phyloP scores from a whole-genome alignment of 805 yeast genomes.

The Yarrowia sp. region DNA sequence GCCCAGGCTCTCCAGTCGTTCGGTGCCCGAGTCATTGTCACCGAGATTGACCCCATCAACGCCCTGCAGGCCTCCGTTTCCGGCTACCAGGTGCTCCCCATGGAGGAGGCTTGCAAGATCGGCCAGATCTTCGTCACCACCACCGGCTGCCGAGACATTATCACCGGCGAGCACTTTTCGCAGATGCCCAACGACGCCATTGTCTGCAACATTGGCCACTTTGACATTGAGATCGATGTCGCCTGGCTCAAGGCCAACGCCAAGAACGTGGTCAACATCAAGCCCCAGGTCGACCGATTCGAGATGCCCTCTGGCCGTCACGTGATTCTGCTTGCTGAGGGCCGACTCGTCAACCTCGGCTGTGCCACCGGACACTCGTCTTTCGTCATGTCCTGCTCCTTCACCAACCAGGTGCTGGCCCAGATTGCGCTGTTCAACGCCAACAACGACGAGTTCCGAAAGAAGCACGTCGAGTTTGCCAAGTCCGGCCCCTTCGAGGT shows the following conservation, averaged over 20 bases:
- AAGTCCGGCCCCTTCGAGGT: constrained; percentile 88
- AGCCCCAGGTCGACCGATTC: constrained; percentile 99
- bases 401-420: constrained; percentile 99
- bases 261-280: constrained; percentile 91
- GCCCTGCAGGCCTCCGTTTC: constrained; percentile 99
- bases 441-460: constrained; percentile 78
- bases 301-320: constrained; percentile 88
- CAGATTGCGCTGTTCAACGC: constrained; percentile 97
- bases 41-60: constrained; percentile 98
- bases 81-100: constrained; percentile 95
- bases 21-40: constrained; percentile 98
- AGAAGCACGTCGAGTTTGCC: constrained; percentile 84
- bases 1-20: constrained; percentile 97
- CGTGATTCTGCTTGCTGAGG: constrained; percentile 95
- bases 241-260: constrained; percentile 98
- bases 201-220: constrained; percentile 99
- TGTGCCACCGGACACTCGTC: constrained; percentile 99
- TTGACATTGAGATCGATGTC: constrained; percentile 98
- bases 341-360: constrained; percentile 98
- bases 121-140: constrained; percentile 99
- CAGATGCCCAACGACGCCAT: constrained; percentile 99
- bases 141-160: constrained; percentile 99
- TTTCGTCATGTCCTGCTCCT: constrained; percentile 98
- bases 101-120: constrained; percentile 88
- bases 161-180: constrained; percentile 84